Evolutionary conservation across 2,329 filamentous ascomycete species (phyloP).

Genomic region (Hymenoscyphus linearis): DNA sequence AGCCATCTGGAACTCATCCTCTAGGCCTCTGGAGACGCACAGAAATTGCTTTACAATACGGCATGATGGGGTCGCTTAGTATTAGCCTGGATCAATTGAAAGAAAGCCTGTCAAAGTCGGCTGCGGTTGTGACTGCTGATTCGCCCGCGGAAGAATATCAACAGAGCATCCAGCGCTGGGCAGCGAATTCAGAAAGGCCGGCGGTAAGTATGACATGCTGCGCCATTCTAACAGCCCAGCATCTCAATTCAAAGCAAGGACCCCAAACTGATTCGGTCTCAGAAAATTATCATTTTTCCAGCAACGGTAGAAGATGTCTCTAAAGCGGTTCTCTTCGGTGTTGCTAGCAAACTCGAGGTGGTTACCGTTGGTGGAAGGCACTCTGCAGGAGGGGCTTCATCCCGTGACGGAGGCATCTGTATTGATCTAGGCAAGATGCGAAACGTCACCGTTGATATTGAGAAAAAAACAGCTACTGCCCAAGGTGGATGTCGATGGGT

Average conservation of each 20-base stretch:
- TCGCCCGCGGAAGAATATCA: slow-evolving; percentile 13
- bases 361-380: slow-evolving; percentile 19
- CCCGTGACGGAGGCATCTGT: slow-evolving; percentile 19
- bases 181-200: slow-evolving; percentile 17
- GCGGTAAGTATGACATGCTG: slow-evolving; percentile 15
- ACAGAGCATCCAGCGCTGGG: slow-evolving; percentile 21
- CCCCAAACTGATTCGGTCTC: background rate
- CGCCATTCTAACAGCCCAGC: background rate
- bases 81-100: background rate
- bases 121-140: slow-evolving; percentile 13
- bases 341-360: slow-evolving; percentile 13
- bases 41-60: background rate
- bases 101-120: slow-evolving; percentile 1
- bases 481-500: slow-evolving; percentile 23
- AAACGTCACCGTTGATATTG: slow-evolving; percentile 12
- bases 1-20: too few species aligned
- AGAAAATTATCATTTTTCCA: slow-evolving; percentile 21
- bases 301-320: slow-evolving; percentile 17
- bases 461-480: slow-evolving; percentile 16
- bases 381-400: slow-evolving; percentile 17
- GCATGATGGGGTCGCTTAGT: slow-evolving; percentile 2
- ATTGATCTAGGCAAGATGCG: slow-evolving; percentile 23
- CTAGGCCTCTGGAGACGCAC: too few species aligned
- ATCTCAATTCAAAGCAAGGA: background rate
- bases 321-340: slow-evolving; percentile 14